phyloP scores from a whole-genome alignment of 1,139 yeast species.

The Geotrichum bryndzae region DNA sequence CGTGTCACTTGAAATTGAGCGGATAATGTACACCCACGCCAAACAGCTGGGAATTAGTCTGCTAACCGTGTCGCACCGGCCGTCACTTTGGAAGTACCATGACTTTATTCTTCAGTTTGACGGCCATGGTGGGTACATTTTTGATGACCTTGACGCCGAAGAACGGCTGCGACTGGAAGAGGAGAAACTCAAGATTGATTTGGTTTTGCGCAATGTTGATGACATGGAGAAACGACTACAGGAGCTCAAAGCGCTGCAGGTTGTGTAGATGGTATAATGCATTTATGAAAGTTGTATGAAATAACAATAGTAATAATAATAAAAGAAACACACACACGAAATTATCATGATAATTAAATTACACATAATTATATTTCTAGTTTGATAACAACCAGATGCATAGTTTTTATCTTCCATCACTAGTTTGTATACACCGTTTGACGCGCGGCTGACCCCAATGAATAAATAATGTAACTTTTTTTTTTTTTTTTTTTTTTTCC shows the following conservation, averaged over 20 bases:
- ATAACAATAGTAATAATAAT: neutral
- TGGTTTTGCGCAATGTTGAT: conserved; percentile 61
- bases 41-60: conserved; percentile 74
- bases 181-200: conserved; percentile 60
- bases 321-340: no score
- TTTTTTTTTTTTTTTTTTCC: neutral
- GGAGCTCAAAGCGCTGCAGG: conserved; percentile 22
- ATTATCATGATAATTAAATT: no score
- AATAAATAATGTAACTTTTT: no score
- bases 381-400: no score
- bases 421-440: no score
- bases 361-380: no score
- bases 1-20: conserved; percentile 86
- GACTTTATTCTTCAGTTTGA: conserved; percentile 75
- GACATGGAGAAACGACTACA: conserved; percentile 56
- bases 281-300: neutral
- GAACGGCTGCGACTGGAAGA: conserved; percentile 64
- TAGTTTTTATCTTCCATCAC: no score
- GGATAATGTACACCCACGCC: conserved; percentile 81
- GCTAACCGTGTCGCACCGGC: conserved; percentile 85
- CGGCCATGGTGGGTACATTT: conserved; percentile 72
- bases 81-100: conserved; percentile 92
- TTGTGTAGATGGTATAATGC: neutral
- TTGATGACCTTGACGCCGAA: conserved; percentile 63
- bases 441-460: no score